phyloP scores from a whole-genome alignment of 2,329 filamentous ascomycete species.

The Exophiala mesophila region DNA sequence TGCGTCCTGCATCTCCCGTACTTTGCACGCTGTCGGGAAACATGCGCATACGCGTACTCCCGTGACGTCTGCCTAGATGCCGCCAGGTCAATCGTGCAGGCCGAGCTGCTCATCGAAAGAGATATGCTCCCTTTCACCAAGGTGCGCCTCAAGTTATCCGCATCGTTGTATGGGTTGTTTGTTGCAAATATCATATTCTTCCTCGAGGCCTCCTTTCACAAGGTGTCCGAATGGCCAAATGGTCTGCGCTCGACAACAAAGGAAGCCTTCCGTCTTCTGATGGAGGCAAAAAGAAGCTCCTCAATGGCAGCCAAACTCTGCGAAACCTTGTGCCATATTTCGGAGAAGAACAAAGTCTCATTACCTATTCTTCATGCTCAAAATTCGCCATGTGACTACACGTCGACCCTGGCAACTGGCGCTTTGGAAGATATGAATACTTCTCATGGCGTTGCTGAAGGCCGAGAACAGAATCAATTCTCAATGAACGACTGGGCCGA shows the following conservation, averaged over 20 bases:
- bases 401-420: not conserved
- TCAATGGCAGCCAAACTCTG: not conserved
- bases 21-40: not conserved
- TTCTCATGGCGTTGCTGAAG: not conserved
- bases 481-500: not conserved
- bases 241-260: not conserved
- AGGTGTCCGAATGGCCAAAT: not conserved
- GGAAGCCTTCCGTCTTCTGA: not conserved
- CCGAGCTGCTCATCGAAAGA: slow-evolving; percentile 1
- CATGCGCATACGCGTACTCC: not conserved
- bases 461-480: not conserved
- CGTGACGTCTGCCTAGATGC: not conserved
- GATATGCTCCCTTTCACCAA: not conserved
- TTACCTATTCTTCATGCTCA: not conserved
- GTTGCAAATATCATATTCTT: not conserved
- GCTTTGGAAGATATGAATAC: not conserved
- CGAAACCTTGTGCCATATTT: not conserved
- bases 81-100: not conserved
- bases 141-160: not conserved
- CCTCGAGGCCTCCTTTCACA: not conserved
- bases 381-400: not conserved
- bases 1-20: not conserved
- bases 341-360: slow-evolving; percentile 1
- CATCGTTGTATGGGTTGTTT: not conserved
- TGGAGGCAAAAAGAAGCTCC: not conserved